Evolutionary conservation across 2,329 filamentous ascomycete species (phyloP), one percentile per base, ranked within the genome.

Genomic region (Tolypocladium paradoxum): DNA sequence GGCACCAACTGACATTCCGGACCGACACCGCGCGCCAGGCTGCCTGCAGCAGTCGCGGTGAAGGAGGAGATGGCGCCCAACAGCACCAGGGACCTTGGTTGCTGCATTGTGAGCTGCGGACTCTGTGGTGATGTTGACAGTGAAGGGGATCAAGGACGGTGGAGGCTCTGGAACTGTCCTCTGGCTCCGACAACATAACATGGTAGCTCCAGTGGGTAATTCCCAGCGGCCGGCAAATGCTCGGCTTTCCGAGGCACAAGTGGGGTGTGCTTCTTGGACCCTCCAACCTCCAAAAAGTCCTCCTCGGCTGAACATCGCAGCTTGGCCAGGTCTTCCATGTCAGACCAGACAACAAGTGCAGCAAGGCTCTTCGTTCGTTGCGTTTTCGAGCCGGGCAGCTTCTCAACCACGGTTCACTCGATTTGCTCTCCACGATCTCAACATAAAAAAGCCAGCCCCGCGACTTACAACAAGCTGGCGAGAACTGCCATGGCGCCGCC

Each of bases 1-100:
- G 35, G 34, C 22, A 0, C 14, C 6, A 29, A 82, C 87, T 73
- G 78, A 96, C 91, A 96, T 73, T 96, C 90, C 48, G 91, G 91
- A 36, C 87, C 83, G 63, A 96, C 91, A 62, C 91, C 91, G 65
- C 90, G 82, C 53, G 91, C 91, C 65, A 90, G 75, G 55, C 79
- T 74, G 54, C 81, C 76, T 57, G 85, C 84, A 65, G 85, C 82
- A 59, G 80, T 82, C 60, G 81, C 67, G 68, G 76, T 69, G 53
- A 74, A 70, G 51, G 72, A 73, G 57, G 72, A 72, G 57, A 78
- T 64, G 61, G 76, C 75, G 68, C 78, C 68, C 56, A 78, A 57
- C 58, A 82, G 73, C 69, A 76, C 72, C 70, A 77, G 64, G 27
- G 74, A 71, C 58, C 67, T 69, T 62, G 70, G 71, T 62, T 75